These are phyloP conservation scores for Raphanus sativus DNA, from an alignment of 345 rosid species.

Conservation along the genomic window DNA sequence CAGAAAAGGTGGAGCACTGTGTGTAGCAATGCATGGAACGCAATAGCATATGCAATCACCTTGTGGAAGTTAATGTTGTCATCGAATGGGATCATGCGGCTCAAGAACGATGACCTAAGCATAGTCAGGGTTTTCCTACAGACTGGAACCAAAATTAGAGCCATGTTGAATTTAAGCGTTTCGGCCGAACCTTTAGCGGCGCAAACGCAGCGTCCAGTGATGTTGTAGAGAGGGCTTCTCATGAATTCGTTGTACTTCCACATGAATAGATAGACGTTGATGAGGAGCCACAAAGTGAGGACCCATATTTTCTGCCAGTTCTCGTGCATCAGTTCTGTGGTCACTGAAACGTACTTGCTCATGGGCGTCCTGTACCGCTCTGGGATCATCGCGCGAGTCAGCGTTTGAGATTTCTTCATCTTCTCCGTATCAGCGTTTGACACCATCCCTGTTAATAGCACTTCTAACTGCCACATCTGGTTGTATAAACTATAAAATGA, in stretches of 20 bases:
- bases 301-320: slow-evolving; percentile 76
- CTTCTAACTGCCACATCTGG: slow-evolving; percentile 96
- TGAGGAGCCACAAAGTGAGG: slow-evolving; percentile 43
- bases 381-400: slow-evolving; percentile 85
- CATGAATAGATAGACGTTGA: slow-evolving; percentile 49
- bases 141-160: slow-evolving; percentile 78
- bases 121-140: slow-evolving; percentile 72
- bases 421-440: slow-evolving; percentile 44
- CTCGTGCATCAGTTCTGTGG: slow-evolving; percentile 52
- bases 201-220: slow-evolving; percentile 81
- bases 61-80: slow-evolving; percentile 91
- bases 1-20: slow-evolving; percentile 59
- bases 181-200: slow-evolving; percentile 85
- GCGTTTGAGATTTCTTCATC: slow-evolving; percentile 41
- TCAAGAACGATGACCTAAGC: slow-evolving; percentile 66
- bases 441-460: slow-evolving; percentile 74
- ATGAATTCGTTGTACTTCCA: slow-evolving; percentile 56
- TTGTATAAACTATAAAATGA: slow-evolving; percentile 3
- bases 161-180: slow-evolving; percentile 88
- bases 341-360: slow-evolving; percentile 46
- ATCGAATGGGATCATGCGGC: slow-evolving; percentile 68
- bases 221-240: slow-evolving; percentile 45
- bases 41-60: slow-evolving; percentile 55
- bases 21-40: slow-evolving; percentile 50
- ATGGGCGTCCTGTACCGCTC: slow-evolving; percentile 63